Evolutionary conservation across 192 early-diverging fungal species (phyloP).

Genomic region (Coemansia sp.): DNA sequence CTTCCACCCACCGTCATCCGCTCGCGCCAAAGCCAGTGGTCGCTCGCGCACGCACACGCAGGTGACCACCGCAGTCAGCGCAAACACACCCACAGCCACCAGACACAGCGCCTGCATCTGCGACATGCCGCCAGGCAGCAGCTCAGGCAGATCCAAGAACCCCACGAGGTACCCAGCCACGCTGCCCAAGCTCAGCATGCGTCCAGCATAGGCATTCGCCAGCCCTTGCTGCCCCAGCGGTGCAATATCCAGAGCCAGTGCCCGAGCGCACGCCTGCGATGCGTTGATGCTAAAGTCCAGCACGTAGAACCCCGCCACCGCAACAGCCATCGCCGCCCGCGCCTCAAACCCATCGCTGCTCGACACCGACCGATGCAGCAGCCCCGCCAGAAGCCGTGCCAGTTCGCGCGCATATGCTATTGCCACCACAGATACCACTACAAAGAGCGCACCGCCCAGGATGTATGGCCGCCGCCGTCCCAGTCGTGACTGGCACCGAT

Average conservation of each 20-base stretch:
- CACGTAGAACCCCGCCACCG: slow-evolving; percentile 84
- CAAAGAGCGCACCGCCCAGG: slow-evolving; percentile 59
- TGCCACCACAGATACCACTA: slow-evolving; percentile 28
- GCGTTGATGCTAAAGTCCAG: slow-evolving; percentile 94
- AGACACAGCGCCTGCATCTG: slow-evolving; percentile 84
- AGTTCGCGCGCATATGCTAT: slow-evolving; percentile 46
- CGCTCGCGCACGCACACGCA: slow-evolving; percentile 63
- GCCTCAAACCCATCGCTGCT: too few relatives aligned
- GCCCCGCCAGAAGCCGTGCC: slow-evolving; percentile 11
- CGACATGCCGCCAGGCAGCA: slow-evolving; percentile 60
- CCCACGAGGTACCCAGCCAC: slow-evolving; percentile 85
- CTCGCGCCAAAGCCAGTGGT: slow-evolving; percentile 8
- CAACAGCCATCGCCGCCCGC: slow-evolving; percentile 61
- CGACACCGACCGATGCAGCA: background rate
- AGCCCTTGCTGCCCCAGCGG: slow-evolving; percentile 77
- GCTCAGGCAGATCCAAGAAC: slow-evolving; percentile 66
- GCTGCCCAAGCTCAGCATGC: slow-evolving; percentile 87
- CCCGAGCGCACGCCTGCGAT: slow-evolving; percentile 78
- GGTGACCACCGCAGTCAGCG: slow-evolving; percentile 55
- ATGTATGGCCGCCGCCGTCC: slow-evolving; percentile 88
- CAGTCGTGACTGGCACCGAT: slow-evolving; percentile 60
- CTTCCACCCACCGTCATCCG: slow-evolving; percentile 14
- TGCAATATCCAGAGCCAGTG: slow-evolving; percentile 81
- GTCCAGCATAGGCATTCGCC: slow-evolving; percentile 79
- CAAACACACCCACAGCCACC: slow-evolving; percentile 69